These are phyloP conservation scores for Pythium utonaiense DNA, from an alignment of 352 stramenopile genomes.

Conservation along the genomic window DNA sequence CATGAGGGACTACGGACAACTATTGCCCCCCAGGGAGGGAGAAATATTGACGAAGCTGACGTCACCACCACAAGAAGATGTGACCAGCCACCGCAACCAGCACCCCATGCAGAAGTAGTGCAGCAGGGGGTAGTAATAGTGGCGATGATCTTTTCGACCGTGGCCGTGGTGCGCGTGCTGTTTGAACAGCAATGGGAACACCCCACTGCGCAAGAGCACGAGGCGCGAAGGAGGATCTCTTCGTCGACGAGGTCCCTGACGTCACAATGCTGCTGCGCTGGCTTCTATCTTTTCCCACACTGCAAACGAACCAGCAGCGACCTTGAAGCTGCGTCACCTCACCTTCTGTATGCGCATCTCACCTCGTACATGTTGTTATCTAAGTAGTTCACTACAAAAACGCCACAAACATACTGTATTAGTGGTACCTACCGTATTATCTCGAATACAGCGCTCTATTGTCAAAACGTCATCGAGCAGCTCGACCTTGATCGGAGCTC, in stretches of 20 bases:
- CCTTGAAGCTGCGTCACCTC: slow-evolving; percentile 16
- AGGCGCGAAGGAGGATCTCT: not conserved
- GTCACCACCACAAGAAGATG: not conserved
- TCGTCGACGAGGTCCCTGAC: not conserved
- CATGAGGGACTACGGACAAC: not conserved
- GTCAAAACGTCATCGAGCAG: not conserved
- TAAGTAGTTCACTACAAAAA: slow-evolving; percentile 7
- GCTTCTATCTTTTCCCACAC: slow-evolving; percentile 11
- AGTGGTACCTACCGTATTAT: not conserved
- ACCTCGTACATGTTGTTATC: too few species aligned
- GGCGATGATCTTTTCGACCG: too few species aligned
- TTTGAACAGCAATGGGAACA: not conserved
- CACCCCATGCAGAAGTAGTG: not conserved
- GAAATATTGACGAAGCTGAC: not conserved
- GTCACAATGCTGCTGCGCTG: not conserved
- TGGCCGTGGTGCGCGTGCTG: not conserved
- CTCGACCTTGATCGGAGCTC: not conserved
- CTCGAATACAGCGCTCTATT: not conserved
- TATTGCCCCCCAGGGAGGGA: not conserved
- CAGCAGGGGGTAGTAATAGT: not conserved
- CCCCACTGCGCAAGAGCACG: too few species aligned
- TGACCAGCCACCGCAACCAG: not conserved
- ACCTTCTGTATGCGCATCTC: slow-evolving; percentile 19
- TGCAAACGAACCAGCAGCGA: slow-evolving; percentile 11
- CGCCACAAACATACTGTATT: not conserved